Conservation (phyloP, 2,329 filamentous ascomycete genomes). For the Stagonosporopsis rhizophila region DNA sequence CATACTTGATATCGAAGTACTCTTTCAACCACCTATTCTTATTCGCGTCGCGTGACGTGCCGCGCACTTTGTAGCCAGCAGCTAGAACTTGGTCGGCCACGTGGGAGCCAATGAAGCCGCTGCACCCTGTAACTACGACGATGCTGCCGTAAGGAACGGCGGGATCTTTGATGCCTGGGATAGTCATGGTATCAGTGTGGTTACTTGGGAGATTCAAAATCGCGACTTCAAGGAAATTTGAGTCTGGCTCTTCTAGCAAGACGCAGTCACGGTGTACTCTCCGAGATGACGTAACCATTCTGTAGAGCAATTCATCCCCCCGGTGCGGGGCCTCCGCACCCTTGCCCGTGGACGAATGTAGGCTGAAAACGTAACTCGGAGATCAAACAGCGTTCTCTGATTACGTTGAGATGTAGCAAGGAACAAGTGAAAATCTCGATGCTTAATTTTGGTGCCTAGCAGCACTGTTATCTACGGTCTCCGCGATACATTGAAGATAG, state of each 20-base stretch:
- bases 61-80: constrained; percentile 46
- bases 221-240: background rate
- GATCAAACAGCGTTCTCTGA: too few relatives aligned
- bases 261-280: constrained; percentile 4
- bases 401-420: too few relatives aligned
- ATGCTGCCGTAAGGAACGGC: constrained; percentile 33
- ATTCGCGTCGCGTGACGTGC: constrained; percentile 39
- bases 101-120: constrained; percentile 46
- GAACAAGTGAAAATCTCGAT: constrained; percentile 1
- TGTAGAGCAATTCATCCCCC: constrained; percentile 1
- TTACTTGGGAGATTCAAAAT: background rate
- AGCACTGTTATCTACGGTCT: constrained; percentile 16
- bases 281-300: constrained; percentile 15
- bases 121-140: constrained; percentile 47
- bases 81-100: constrained; percentile 41
- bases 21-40: constrained; percentile 42
- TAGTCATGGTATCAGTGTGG: background rate
- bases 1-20: constrained; percentile 38
- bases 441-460: constrained; percentile 16
- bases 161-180: constrained; percentile 25
- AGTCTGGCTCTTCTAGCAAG: background rate
- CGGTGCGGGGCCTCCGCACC: background rate
- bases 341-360: background rate
- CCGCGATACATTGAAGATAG: constrained; percentile 6
- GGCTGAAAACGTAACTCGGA: background rate